Evolutionary conservation across 2,329 filamentous ascomycete genomes (phyloP), one percentile per base, ranked within the genome.

Genomic region (Claviceps digitariae): DNA sequence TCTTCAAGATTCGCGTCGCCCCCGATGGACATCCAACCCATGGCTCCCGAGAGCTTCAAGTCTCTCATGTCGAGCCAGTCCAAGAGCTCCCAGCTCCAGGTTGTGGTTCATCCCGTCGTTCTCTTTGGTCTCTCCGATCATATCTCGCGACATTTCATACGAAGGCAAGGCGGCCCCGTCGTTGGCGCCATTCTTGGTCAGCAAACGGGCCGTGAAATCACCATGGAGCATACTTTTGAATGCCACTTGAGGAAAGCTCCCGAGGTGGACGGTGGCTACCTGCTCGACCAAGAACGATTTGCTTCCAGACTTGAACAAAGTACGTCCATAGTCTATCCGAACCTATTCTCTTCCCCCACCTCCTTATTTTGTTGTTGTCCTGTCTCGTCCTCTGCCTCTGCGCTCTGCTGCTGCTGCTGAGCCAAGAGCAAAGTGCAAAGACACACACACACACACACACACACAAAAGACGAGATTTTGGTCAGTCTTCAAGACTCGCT

Each of bases 51-150:
- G 55, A 58, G 56, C 55, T 52, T 58, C 59, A 83, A 82, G 60
- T 72, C 81, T 52, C 75, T 87, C 57, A 66, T 89, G 48, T 87
- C 84, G 6, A 76, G 74, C 54, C 77, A 82, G 62, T 49, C 48
- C 34, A 85, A 82, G 68, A 77, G 81, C 59, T 78, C 79, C 44
- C 87, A 93, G 68, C 81, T 94, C 46, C 84, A 89, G 58, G 82
- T 90, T 53, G 82, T 90, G 61, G 81, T 98, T 20, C 93, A 98
- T 64, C 93, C 93, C 27, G 83, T 98, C 49, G 90, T 95, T 51
- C 85, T 97, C 59, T 87, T 98, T 70, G 94, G 87, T 59, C 93
- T 98, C 63, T 95, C 91, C 61, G 93, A 98, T 69, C 94, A 95
- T 68, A 90, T 97, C 67, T 95, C 91, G 55, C 82, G 93, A 56